A percentile compares a stretch with the other conserved stretches of the same genome.
Evolutionary conservation across 179 eudicot species (phyloP).

Genomic region (Vitellaria paradoxa): DNA sequence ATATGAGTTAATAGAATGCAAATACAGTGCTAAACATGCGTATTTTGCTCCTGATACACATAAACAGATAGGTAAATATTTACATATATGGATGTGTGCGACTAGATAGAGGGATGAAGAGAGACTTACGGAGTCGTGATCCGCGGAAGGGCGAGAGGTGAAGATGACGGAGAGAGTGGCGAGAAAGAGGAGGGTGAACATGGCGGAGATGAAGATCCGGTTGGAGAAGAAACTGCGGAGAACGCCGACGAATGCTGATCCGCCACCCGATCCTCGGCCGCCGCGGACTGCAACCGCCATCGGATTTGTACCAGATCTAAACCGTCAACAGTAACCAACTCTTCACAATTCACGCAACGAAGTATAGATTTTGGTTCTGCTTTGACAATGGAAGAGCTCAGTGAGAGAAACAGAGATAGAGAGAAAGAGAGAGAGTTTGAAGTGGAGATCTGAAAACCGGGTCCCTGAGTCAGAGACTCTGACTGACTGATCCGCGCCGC

Average conservation of each 20-base stretch:
- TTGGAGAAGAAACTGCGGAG: conserved; percentile 58
- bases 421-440: conserved; percentile 9
- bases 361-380: no score
- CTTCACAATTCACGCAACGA: no score
- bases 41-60: not conserved
- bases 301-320: conserved; percentile 10
- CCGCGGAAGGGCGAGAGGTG: conserved; percentile 52
- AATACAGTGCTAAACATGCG: no score
- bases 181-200: conserved; percentile 74
- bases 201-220: conserved; percentile 81
- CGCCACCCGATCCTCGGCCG: conserved; percentile 44
- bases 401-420: no score
- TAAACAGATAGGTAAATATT: not conserved
- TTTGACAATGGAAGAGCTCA: not conserved
- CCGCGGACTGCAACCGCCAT: conserved; percentile 82
- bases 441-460: conserved; percentile 1
- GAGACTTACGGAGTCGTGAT: conserved; percentile 42
- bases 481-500: not conserved
- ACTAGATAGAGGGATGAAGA: not conserved
- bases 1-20: no score
- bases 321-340: not conserved
- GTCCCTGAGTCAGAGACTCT: not conserved
- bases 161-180: conserved; percentile 75
- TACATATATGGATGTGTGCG: no score
- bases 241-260: conserved; percentile 37